A percentile compares a stretch with the other conserved stretches of the same genome.
phyloP scores from a whole-genome alignment of 1,284 basidiomycete genomes.

The Paramarasmius palmivorus region DNA sequence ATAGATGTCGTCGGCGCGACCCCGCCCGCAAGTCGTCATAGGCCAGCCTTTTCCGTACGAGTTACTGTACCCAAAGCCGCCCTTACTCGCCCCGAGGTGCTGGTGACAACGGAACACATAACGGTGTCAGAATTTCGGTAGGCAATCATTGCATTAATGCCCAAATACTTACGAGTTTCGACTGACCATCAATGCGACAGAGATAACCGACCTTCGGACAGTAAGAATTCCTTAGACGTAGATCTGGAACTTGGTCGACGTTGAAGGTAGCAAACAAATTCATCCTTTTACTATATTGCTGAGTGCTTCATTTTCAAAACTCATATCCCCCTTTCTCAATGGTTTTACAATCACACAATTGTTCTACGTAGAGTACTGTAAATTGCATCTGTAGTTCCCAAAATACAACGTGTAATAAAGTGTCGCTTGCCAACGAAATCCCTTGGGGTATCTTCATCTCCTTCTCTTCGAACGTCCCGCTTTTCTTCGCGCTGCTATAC shows the following conservation, averaged over 20 bases:
- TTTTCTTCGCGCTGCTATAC: slow-evolving; percentile 56
- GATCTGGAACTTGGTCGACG: not conserved
- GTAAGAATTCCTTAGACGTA: not conserved
- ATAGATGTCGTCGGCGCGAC: slow-evolving; percentile 24
- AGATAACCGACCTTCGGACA: too few relatives aligned
- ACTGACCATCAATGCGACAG: too few relatives aligned
- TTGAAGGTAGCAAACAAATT: not conserved
- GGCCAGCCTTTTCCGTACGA: slow-evolving; percentile 3
- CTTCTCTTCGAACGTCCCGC: slow-evolving; percentile 70
- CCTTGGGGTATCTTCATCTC: slow-evolving; percentile 41
- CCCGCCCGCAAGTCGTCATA: slow-evolving; percentile 7
- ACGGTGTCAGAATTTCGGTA: slow-evolving; percentile 39
- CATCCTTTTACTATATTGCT: not conserved
- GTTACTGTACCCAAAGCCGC: slow-evolving; percentile 26
- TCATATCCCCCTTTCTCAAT: too few relatives aligned
- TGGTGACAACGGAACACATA: slow-evolving; percentile 61
- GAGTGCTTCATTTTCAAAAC: too few relatives aligned
- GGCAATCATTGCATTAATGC: too few relatives aligned
- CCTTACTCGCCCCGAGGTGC: slow-evolving; percentile 50
- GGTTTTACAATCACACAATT: too few relatives aligned
- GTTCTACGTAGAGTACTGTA: not conserved
- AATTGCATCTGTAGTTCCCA: not conserved
- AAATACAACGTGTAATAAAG: too few relatives aligned
- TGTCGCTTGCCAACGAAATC: not conserved
- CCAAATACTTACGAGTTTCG: too few relatives aligned